phyloP scores from a whole-genome alignment of 192 early-diverging fungal genomes.

The Coemansia sp. region DNA sequence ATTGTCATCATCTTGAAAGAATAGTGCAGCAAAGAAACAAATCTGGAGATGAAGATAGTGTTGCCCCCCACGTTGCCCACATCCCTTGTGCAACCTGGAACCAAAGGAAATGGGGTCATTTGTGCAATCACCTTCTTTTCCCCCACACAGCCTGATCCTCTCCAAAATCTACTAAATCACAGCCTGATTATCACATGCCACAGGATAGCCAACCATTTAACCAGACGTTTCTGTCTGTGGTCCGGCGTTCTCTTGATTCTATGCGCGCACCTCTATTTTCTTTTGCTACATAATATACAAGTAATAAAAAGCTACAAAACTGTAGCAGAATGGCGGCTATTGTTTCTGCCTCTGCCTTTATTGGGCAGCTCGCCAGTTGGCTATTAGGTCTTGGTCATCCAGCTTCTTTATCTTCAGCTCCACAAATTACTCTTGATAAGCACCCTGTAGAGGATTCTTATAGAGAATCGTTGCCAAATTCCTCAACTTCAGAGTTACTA shows the following conservation, averaged over 20 bases:
- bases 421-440: neutral
- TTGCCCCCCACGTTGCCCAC: neutral
- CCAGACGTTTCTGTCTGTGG: too few species aligned
- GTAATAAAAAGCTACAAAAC: too few species aligned
- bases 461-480: neutral
- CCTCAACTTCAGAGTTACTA: neutral
- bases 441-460: neutral
- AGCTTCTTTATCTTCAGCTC: neutral
- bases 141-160: neutral
- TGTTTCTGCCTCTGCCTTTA: neutral
- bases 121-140: neutral
- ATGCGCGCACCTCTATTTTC: too few species aligned
- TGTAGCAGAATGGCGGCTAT: neutral
- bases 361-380: neutral
- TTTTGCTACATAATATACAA: too few species aligned
- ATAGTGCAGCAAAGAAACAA: neutral
- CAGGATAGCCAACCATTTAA: too few species aligned
- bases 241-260: neutral
- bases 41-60: neutral
- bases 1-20: neutral
- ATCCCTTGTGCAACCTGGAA: neutral
- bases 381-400: neutral
- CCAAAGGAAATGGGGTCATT: too few species aligned
- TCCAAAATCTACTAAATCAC: neutral
- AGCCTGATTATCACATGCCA: neutral